Conservation (phyloP, 1,284 basidiomycete species). For the Cutaneotrichosporon sp. region DNA sequence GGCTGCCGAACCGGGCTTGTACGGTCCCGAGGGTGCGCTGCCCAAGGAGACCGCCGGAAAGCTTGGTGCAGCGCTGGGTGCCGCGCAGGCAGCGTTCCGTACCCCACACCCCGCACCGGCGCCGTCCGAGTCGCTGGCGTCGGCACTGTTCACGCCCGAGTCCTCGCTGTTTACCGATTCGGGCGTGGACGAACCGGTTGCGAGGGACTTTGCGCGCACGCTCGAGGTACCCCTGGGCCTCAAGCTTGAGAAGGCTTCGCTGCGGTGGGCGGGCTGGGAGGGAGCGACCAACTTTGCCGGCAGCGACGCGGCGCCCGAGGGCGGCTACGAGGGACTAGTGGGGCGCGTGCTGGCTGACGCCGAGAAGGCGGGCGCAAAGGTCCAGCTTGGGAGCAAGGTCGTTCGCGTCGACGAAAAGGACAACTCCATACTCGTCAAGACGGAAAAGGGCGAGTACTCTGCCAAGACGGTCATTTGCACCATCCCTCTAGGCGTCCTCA, state of each 20-base stretch:
- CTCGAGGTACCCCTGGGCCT: slow-evolving; percentile 52
- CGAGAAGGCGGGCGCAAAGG: slow-evolving; percentile 38
- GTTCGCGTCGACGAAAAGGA: slow-evolving; percentile 15
- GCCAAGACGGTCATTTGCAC: slow-evolving; percentile 45
- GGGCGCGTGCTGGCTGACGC: slow-evolving; percentile 43
- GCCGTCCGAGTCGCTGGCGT: slow-evolving; percentile 33
- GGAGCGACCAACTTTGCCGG: slow-evolving; percentile 48
- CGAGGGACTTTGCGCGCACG: slow-evolving; percentile 45
- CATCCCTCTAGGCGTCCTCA: slow-evolving; percentile 50
- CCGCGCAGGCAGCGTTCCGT: slow-evolving; percentile 33
- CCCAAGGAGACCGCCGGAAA: slow-evolving; percentile 16
- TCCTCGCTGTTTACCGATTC: slow-evolving; percentile 31
- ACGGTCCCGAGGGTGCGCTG: slow-evolving; percentile 38
- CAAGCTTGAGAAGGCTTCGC: slow-evolving; percentile 46
- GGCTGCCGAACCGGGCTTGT: slow-evolving; percentile 34
- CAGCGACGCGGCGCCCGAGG: slow-evolving; percentile 52
- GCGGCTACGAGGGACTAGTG: slow-evolving; percentile 51
- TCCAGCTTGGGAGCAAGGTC: slow-evolving; percentile 38
- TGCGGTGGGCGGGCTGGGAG: slow-evolving; percentile 48
- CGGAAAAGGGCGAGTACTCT: slow-evolving; percentile 34
- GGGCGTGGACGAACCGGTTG: background rate
- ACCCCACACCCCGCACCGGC: slow-evolving; percentile 34
- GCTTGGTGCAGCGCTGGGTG: slow-evolving; percentile 30
- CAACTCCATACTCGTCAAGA: slow-evolving; percentile 25
- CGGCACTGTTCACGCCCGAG: slow-evolving; percentile 38